Percentiles rank a stretch among this genome's conserved stretches.
Conservation (phyloP, 345 rosid species). For the Syzygium aromaticum region DNA sequence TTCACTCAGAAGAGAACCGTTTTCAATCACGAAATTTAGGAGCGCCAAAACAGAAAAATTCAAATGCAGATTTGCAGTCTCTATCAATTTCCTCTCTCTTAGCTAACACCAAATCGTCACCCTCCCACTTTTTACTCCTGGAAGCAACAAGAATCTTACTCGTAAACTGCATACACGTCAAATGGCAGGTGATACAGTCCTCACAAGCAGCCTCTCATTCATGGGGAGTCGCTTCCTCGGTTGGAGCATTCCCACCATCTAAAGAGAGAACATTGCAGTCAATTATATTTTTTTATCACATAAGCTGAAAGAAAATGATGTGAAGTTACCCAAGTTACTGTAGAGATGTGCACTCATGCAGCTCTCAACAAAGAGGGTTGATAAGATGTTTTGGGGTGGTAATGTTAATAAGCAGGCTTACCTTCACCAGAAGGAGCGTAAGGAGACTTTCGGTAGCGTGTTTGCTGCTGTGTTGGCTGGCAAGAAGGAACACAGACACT, state of each 20-base stretch:
- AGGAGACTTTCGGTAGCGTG: conserved; percentile 92
- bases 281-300: background rate
- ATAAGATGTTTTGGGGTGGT: background rate
- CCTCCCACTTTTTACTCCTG: background rate
- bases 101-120: background rate
- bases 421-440: conserved; percentile 90
- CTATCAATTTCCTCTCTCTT: background rate
- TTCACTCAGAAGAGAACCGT: background rate
- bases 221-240: conserved; percentile 40
- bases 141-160: background rate
- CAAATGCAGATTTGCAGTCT: background rate
- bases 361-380: background rate
- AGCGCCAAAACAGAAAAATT: background rate
- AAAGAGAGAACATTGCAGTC: conserved; percentile 2
- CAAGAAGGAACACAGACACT: background rate
- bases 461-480: conserved; percentile 97
- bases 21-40: background rate
- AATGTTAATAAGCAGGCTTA: conserved; percentile 4
- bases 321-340: background rate
- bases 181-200: background rate
- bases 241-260: conserved; percentile 57
- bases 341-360: background rate
- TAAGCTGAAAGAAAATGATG: background rate
- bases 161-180: background rate
- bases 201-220: conserved; percentile 16